Evolutionary conservation across 495 filamentous ascomycete genomes (phyloP).

Genomic region (Hypoxylon fragiforme): DNA sequence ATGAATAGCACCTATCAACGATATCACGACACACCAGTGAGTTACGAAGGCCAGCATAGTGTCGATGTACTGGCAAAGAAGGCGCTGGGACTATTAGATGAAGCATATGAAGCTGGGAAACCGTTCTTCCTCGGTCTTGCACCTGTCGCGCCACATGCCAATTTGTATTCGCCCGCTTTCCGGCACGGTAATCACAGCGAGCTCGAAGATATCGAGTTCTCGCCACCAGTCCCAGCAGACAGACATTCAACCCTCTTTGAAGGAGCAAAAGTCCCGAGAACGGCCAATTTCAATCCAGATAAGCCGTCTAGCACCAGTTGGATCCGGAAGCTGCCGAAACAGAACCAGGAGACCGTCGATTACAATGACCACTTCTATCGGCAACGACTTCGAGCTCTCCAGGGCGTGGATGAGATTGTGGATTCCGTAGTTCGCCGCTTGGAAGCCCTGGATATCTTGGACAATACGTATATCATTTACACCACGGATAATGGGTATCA

Average conservation of each 20-base stretch:
- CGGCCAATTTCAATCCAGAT: slow-evolving; percentile 58
- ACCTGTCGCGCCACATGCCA: slow-evolving; percentile 68
- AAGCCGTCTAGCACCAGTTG: slow-evolving; percentile 62
- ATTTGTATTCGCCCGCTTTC: slow-evolving; percentile 42
- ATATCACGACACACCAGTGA: slow-evolving; percentile 60
- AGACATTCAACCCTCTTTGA: slow-evolving; percentile 54
- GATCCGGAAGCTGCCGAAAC: slow-evolving; percentile 57
- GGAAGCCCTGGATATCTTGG: slow-evolving; percentile 54
- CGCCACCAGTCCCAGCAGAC: slow-evolving; percentile 54
- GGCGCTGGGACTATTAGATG: slow-evolving; percentile 65
- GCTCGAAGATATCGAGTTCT: slow-evolving; percentile 42
- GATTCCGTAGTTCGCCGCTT: slow-evolving; percentile 58
- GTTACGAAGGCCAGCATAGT: slow-evolving; percentile 60
- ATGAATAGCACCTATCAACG: slow-evolving; percentile 68
- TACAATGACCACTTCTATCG: slow-evolving; percentile 73
- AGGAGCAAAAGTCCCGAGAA: slow-evolving; percentile 54
- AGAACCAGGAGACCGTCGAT: slow-evolving; percentile 58
- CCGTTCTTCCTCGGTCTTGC: slow-evolving; percentile 73
- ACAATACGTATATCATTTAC: slow-evolving; percentile 73
- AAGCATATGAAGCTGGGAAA: slow-evolving; percentile 53
- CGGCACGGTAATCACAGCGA: slow-evolving; percentile 40
- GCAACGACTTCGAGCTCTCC: slow-evolving; percentile 62
- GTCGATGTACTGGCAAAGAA: slow-evolving; percentile 67
- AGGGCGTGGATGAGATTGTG: slow-evolving; percentile 72
- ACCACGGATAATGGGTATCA: slow-evolving; percentile 77